Evolutionary conservation across 2,329 filamentous ascomycete species (phyloP), one percentile per base, ranked within the genome.

Genomic region (Metarhizium brunneum): DNA sequence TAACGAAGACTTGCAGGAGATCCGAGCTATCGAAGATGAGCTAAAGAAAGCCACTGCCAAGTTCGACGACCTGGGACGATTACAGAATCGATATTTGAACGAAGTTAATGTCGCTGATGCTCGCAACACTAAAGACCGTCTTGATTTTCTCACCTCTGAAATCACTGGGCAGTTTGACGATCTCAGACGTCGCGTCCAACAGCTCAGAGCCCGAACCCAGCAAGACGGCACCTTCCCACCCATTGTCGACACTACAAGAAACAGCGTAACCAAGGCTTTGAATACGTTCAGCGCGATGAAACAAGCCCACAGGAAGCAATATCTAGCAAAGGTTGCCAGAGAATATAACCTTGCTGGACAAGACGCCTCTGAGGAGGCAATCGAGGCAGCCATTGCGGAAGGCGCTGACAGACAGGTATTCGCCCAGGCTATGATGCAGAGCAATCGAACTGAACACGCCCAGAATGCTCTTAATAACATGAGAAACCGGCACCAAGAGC

Each of bases 301-400:
- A 71, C 83, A 83, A 1, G 80, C 85, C 25, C 96, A 92, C 79
- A 83, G 87, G 67, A 87, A 88, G 71, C 85, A 87, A 62, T 84
- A 90, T 36, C 82, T 89, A 68, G 87, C 90, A 52, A 90, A 95
- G 71, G 88, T 95, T 74, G 87, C 85, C 61, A 83, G 94, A 55
- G 91, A 96, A 69, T 96, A 95, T 73, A 83, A 88, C 57, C 96
- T 97, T 68, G 92, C 94, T 55, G 82, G 85, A 60, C 89, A 91
- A 25, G 85, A 95, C 56, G 90, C 90, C 3, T 81, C 83, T 32
- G 88, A 94, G 54, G 76, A 80, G 47, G 91, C 97, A 70, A 83
- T 96, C 32, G 80, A 81, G 57, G 82, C 86, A 56, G 90, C 89
- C 16, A 54, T 56, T 10, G 87, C 92, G 0, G 84, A 92, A 65